Base-by-base conservation (phyloP, 495 filamentous ascomycete genomes). In the Endocarpon pusillum region DNA sequence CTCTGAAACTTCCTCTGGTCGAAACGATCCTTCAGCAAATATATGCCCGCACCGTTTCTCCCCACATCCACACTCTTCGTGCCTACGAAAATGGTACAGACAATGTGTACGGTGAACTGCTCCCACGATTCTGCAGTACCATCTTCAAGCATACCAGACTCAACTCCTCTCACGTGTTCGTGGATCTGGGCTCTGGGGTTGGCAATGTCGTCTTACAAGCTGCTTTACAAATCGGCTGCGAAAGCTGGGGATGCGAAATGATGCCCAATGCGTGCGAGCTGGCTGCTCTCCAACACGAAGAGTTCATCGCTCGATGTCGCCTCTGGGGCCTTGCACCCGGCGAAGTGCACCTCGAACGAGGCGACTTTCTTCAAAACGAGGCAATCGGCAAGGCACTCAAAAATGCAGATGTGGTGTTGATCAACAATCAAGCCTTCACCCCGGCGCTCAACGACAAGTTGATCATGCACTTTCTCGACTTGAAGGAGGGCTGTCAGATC, bases 401-500 rank as follows among this genome's bases (percentile, higher is more conserved):
- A 49, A 68, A 74, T 31, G 85, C 87, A 2, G 89, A 97, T 51
- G 83, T 94, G 18, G 69, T 97, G 16, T 66, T 97, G 20, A 86
- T 96, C 41, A 97, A 97, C 60, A 97, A 96, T 54, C 81, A 96
- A 55, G 89, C 80, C 15, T 97, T 97, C 52, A 81, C 73, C 9
- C 73, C 83, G 3, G 67, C 73, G 28, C 67, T 94, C 36, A 97
- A 96, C 55, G 77, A 80, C 47, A 68, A 75, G 42, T 67, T 97
- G 34, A 73, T 84, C 41, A 75, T 80, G 41, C 79, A 93, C 59
- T 97, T 97, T 49, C 55, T 97, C 39, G 89, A 97, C 49, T 67
- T 94, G 44, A 94, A 94, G 55, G 74, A 84, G 32, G 91, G 91
- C 19, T 80, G 79, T 49, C 73, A 78, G 52, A 78, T 97, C 37